Evolutionary conservation across 352 stramenopile species (phyloP).

Genomic region (Globisporangium iwayamae): DNA sequence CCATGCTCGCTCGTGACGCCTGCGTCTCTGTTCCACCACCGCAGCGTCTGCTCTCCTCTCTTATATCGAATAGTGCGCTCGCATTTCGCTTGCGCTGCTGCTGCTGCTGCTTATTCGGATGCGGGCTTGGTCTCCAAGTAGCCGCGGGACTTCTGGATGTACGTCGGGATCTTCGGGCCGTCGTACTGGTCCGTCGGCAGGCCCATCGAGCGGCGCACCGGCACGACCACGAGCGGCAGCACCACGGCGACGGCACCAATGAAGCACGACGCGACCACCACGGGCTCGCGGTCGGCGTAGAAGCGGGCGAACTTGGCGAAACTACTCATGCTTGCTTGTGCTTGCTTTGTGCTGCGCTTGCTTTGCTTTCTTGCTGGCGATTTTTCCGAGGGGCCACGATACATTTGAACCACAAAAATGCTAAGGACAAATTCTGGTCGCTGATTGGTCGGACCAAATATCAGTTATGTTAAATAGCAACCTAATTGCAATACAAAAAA

Average conservation of each 20-base stretch:
- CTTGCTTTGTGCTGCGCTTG: background rate
- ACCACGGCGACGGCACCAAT: conserved; percentile 67
- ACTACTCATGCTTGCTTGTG: conserved; percentile 15
- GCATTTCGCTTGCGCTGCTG: background rate
- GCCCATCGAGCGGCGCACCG: conserved; percentile 77
- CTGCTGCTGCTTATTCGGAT: conserved; percentile 24
- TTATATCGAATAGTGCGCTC: background rate
- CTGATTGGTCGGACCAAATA: too few relatives aligned
- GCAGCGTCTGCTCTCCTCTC: background rate
- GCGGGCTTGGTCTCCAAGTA: conserved; percentile 40
- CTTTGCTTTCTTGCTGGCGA: background rate
- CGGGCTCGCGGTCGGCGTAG: conserved; percentile 82
- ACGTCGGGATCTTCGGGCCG: conserved; percentile 73
- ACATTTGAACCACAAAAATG: too few relatives aligned
- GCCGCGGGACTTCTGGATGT: conserved; percentile 71
- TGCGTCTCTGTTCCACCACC: background rate
- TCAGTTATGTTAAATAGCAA: too few relatives aligned
- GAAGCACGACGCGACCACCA: conserved; percentile 80
- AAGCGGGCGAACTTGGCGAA: conserved; percentile 78
- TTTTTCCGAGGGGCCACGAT: too few relatives aligned
- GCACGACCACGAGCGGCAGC: conserved; percentile 77
- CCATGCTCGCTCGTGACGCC: background rate
- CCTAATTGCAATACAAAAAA: too few relatives aligned
- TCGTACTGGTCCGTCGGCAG: conserved; percentile 89
- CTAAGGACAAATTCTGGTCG: too few relatives aligned